Evolutionary conservation across 73 alveolate genomes (phyloP), one percentile per base, ranked within the genome.

Genomic region (Paramecium caudatum): DNA sequence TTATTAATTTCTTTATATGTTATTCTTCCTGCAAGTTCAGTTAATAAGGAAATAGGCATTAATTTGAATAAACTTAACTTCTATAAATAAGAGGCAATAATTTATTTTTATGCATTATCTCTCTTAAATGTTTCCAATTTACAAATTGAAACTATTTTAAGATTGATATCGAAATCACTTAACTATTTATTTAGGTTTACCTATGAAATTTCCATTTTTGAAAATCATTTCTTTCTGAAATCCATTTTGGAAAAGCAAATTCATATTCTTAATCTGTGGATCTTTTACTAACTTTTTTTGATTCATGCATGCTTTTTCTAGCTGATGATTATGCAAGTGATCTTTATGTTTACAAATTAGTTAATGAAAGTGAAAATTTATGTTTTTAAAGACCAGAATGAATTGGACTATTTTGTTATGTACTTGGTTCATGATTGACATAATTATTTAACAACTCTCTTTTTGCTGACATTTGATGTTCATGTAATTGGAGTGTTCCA

Each of bases 121-220:
- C 84, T 68, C 34, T 68, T 68, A 49, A 68, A 68, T 12, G 92
- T 33, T 61, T 83, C 92, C 70, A 83, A 33, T 21, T 25, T 55
- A 30, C 92, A 83, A 27, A 83, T 83, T 36, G 92, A 83, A n/a
- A 83, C 82, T 34, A 83, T 83, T 43, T 83, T 83, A 32, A 55
- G 37, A 36, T 55, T 83, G 19, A 55, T 48, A 61, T 83, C 84
- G 61, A 55, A 83, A 46, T 83, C 43, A 23, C 82, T 70, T 83
- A 70, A 83, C 61, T 23, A 83, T 39, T 63, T 32, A 27, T 55
- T 55, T 27, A 55, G 23, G 17, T 37, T 25, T 34, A 37, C 50
- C 84, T 68, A 34, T 34, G 84, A 68, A 34, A 68, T 32, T 34
- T 68, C 84, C 61, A 68, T 68, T 55, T 55, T 23, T 55, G 9